Conservation (phyloP, 225 moss, liverwort and hornwort species). For the Sphagnum contortum region DNA sequence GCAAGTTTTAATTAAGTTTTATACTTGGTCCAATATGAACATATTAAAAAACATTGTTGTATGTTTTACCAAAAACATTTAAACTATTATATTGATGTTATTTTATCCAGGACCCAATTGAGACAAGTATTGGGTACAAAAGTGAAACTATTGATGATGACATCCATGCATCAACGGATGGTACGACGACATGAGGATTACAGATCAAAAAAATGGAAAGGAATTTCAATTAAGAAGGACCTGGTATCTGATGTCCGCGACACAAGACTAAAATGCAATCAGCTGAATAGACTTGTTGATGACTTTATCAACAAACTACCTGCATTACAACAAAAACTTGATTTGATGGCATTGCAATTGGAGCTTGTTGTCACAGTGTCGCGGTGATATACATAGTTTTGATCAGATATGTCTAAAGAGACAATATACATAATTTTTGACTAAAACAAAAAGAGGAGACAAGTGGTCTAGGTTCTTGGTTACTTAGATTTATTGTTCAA, state of each 20-base stretch:
- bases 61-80: not conserved
- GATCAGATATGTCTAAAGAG: no score
- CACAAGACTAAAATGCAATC: constrained; percentile 28
- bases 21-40: not conserved
- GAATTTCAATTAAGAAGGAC: constrained; percentile 25
- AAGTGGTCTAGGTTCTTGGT: no score
- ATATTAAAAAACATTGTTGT: not conserved
- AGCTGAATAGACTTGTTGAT: constrained; percentile 25
- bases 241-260: constrained; percentile 35
- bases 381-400: not conserved
- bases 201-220: constrained; percentile 52
- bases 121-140: constrained; percentile 21
- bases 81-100: no score
- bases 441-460: no score
- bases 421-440: no score
- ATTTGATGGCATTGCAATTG: constrained; percentile 45
- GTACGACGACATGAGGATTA: constrained; percentile 56
- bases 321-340: constrained; percentile 51
- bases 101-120: constrained; percentile 23
- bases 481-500: no score
- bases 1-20: no score
- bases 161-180: constrained; percentile 68
- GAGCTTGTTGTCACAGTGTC: constrained; percentile 38
- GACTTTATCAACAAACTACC: constrained; percentile 42
- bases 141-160: constrained; percentile 48